Evolutionary conservation across 2,329 filamentous ascomycete species (phyloP).

Genomic region (Venturia effusa): DNA sequence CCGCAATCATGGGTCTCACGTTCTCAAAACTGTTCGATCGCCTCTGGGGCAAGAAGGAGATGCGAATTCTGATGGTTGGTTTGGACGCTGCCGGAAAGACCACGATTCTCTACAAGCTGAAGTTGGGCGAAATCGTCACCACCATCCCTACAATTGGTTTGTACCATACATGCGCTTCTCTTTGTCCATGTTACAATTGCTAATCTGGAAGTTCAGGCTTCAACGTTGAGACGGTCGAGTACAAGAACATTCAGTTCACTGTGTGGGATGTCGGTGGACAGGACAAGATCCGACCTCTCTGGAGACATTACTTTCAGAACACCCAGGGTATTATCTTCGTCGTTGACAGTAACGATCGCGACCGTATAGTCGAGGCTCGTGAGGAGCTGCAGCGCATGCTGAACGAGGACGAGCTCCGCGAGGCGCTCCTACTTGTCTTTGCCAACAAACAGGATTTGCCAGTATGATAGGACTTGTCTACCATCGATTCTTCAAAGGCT

Average conservation of each 20-base stretch:
- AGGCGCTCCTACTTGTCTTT: constrained; percentile 87
- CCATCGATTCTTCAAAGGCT: not conserved
- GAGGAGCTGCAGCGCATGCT: constrained; percentile 95
- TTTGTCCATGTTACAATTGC: constrained; percentile 14
- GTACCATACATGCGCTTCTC: constrained; percentile 15
- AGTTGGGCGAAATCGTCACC: constrained; percentile 95
- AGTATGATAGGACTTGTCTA: constrained; percentile 46
- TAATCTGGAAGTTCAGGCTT: constrained; percentile 46
- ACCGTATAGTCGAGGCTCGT: constrained; percentile 83
- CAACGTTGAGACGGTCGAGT: constrained; percentile 97
- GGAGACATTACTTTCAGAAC: constrained; percentile 94
- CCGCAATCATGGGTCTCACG: constrained; percentile 79
- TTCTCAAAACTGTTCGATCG: constrained; percentile 96
- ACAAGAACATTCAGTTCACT: constrained; percentile 99
- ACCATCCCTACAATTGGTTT: constrained; percentile 88
- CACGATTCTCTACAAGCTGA: constrained; percentile 97
- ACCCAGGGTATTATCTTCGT: constrained; percentile 98
- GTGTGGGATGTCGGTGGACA: constrained; percentile 98
- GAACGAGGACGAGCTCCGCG: constrained; percentile 96
- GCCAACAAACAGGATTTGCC: constrained; percentile 97
- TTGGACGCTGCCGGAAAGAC: constrained; percentile 98
- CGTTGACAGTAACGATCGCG: constrained; percentile 87
- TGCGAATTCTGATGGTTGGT: constrained; percentile 96
- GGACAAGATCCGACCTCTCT: constrained; percentile 95
- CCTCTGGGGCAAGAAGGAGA: constrained; percentile 98